Percentiles rank a stretch among this genome's conserved stretches.
Evolutionary conservation across 1,284 basidiomycete species (phyloP).

Genomic region (Vanrija pseudolonga): DNA sequence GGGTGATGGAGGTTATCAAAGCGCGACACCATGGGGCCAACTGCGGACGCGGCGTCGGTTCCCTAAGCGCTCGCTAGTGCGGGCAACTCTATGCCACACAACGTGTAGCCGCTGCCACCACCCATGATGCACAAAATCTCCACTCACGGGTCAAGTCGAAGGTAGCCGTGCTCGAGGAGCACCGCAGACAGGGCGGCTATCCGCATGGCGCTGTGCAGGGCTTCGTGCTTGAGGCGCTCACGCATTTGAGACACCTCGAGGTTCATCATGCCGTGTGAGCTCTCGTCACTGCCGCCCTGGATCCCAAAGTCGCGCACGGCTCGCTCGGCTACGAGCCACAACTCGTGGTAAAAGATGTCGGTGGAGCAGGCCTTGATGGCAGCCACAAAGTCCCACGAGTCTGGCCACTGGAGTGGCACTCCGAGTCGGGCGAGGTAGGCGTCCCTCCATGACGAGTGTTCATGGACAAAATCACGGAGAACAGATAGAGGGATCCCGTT

Average conservation of each 20-base stretch:
- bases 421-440: conserved; percentile 72
- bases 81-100: too few relatives aligned
- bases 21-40: too few relatives aligned
- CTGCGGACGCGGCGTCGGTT: too few relatives aligned
- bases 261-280: conserved; percentile 6
- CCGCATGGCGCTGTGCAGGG: conserved; percentile 74
- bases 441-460: conserved; percentile 71
- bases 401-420: conserved; percentile 74
- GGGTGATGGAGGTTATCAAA: too few relatives aligned
- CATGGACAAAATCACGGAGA: conserved; percentile 58
- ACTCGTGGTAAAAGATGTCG: conserved; percentile 83
- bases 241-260: conserved; percentile 62
- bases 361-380: conserved; percentile 70
- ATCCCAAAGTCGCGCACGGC: conserved; percentile 75
- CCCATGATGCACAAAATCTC: neutral
- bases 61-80: too few relatives aligned
- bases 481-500: conserved; percentile 70
- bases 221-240: conserved; percentile 70
- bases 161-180: conserved; percentile 73
- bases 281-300: conserved; percentile 52
- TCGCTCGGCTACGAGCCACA: conserved; percentile 59
- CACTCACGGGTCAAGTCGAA: conserved; percentile 56
- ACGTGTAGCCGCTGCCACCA: too few relatives aligned
- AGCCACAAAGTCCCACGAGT: conserved; percentile 84
- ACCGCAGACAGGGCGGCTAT: conserved; percentile 73